These are phyloP conservation scores for Globisporangium orthogonon DNA, from an alignment of 352 stramenopile species.

Conservation along the genomic window DNA sequence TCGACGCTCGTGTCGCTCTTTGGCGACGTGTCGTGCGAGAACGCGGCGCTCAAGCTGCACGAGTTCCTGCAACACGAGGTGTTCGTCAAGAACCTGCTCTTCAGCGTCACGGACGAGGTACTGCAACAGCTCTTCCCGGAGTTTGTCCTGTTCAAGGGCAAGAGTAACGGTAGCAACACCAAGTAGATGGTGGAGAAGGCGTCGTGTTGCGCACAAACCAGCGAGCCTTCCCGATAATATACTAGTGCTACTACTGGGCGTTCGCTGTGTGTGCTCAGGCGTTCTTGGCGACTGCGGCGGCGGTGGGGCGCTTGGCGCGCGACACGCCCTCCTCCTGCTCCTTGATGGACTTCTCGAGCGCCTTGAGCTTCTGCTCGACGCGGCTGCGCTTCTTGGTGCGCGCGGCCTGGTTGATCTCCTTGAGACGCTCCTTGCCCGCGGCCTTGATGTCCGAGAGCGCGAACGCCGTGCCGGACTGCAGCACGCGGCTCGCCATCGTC, in stretches of 20 bases:
- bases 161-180: conserved; percentile 7
- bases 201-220: too few species aligned
- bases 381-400: conserved; percentile 85
- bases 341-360: conserved; percentile 74
- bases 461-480: conserved; percentile 61
- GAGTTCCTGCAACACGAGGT: conserved; percentile 85
- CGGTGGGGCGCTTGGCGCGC: conserved; percentile 35
- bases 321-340: conserved; percentile 62
- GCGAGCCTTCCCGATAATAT: too few species aligned
- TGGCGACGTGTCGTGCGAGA: conserved; percentile 64
- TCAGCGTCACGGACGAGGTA: conserved; percentile 72
- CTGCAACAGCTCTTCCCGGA: conserved; percentile 75
- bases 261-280: conserved; percentile 1
- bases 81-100: conserved; percentile 84
- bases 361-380: conserved; percentile 74
- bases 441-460: conserved; percentile 57
- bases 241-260: too few species aligned
- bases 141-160: conserved; percentile 40
- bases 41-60: conserved; percentile 76
- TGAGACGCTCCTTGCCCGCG: conserved; percentile 74
- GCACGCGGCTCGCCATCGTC: conserved; percentile 79
- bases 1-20: conserved; percentile 72
- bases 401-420: conserved; percentile 76
- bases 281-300: conserved; percentile 27
- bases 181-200: neutral